Evolutionary conservation across 495 filamentous ascomycete species (phyloP), one percentile per base, ranked within the genome.

Genomic region (Penicillium ochrochloron): DNA sequence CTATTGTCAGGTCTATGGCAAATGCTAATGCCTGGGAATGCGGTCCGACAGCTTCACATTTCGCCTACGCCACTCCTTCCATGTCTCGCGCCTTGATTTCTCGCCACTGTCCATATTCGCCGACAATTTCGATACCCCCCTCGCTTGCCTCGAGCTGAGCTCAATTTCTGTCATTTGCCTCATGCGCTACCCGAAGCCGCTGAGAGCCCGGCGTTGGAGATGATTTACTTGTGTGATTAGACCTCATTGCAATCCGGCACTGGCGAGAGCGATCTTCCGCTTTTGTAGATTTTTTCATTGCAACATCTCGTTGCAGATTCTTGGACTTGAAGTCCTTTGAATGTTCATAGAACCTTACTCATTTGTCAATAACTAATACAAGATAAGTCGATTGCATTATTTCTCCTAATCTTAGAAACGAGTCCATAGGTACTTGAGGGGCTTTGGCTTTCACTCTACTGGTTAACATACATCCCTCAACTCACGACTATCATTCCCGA

Each of bases 1-100:
- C 65, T 82, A 83, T 55, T 84, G 82, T 44, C 73, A 80, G 46
- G 82, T 84, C 8, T 84, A 84, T 51, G 80, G 81, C 11, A 68
- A 71, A 42, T 84, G 82, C 64, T 82, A 57, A 76, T 10, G 8
- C 17, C 0, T 33, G 52, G 17, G 5, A 34, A 2, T 37, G n/a
- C n/a, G 48, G 37, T 17, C 15, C 37, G 37, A 41, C 14, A 41
- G 37, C 15, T 41, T 17, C 15, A 1, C 11, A 2, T 12, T 17
- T 31, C 3, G 5, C 14, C 14, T 25, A 31, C 12, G 11, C 15
- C 48, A n/a, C 2, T 31, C 11, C 27, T 14, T 27, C 48, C 27
- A 8, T 25, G 53, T 0, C 35, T 15, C 10, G 29, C 15, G 7
- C 29, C 34, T 59, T 35, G 2, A 62, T 42, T 55, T 23, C 17